Evolutionary conservation across 768 basidiomycete genomes (phyloP).

Genomic region (Butyriboletus loyo): DNA sequence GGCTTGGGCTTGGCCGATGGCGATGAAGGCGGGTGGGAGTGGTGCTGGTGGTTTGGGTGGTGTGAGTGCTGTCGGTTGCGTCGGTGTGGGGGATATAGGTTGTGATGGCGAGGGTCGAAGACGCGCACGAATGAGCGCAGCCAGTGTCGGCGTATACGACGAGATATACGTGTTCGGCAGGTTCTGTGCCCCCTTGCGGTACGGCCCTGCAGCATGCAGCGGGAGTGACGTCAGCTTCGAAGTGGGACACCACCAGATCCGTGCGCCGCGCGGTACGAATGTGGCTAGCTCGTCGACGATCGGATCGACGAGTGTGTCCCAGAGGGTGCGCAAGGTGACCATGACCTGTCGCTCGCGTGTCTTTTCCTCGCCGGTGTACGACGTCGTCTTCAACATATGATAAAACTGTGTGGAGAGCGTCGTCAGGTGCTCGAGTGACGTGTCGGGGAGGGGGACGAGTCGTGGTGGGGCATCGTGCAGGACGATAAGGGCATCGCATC

Average conservation of each 20-base stretch:
- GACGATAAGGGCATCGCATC: conserved; percentile 41
- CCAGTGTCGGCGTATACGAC: conserved; percentile 34
- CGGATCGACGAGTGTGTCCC: conserved; percentile 24
- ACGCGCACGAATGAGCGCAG: conserved; percentile 28
- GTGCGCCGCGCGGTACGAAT: conserved; percentile 19
- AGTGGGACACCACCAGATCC: conserved; percentile 36
- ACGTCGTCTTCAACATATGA: conserved; percentile 3
- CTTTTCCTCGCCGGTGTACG: conserved; percentile 20
- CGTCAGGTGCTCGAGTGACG: conserved; percentile 11
- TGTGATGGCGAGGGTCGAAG: background rate
- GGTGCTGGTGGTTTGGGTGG: too few relatives aligned
- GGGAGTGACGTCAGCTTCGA: conserved; percentile 31
- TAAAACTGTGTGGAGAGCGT: conserved; percentile 6
- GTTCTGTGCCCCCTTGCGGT: conserved; percentile 11
- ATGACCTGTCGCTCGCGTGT: conserved; percentile 15
- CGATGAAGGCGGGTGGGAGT: conserved; percentile 8
- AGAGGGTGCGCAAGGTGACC: conserved; percentile 19
- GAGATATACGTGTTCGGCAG: conserved; percentile 25
- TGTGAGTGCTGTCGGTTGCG: too few relatives aligned
- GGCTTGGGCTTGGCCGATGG: conserved; percentile 22
- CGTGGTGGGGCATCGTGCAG: conserved; percentile 16
- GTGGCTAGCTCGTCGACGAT: conserved; percentile 13
- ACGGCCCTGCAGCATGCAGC: conserved; percentile 33
- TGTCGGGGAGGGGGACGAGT: conserved; percentile 17
- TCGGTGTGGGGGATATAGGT: too few relatives aligned